phyloP scores from a whole-genome alignment of 2,329 filamentous ascomycete species.

The Dothideomycetes sp. region DNA sequence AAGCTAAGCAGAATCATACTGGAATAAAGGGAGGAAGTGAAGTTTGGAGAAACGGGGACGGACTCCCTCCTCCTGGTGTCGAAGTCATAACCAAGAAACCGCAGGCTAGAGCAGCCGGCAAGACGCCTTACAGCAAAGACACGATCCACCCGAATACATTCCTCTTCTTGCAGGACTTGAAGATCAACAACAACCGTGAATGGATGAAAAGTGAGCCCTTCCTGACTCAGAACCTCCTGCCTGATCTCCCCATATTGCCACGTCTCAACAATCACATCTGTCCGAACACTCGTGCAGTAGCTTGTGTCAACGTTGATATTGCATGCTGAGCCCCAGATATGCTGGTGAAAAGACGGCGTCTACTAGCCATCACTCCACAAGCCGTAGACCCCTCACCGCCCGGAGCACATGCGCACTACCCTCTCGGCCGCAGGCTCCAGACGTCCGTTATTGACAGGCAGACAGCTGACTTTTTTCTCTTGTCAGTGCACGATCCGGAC shows the following conservation, averaged over 20 bases:
- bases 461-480: constrained; percentile 2
- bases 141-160: constrained; percentile 54
- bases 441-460: neutral
- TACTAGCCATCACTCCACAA: neutral
- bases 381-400: neutral
- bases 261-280: neutral
- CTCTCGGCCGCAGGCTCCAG: neutral
- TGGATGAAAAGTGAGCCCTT: constrained; percentile 49
- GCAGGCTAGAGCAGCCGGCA: constrained; percentile 48
- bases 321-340: neutral
- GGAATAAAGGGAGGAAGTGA: constrained; percentile 30
- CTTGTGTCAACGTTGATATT: constrained; percentile 2
- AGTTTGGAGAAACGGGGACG: constrained; percentile 46
- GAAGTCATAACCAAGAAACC: constrained; percentile 52
- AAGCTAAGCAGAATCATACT: neutral
- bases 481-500: constrained; percentile 63
- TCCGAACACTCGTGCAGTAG: constrained; percentile 5
- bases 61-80: constrained; percentile 46
- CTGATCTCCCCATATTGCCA: neutral
- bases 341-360: neutral
- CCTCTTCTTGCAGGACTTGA: constrained; percentile 48
- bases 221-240: neutral
- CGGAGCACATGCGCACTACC: neutral
- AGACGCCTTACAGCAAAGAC: constrained; percentile 45
- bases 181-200: constrained; percentile 49